A percentile compares a stretch with the other conserved stretches of the same genome.
These are phyloP conservation scores for Arthrobotrys entomopaga DNA, from an alignment of 2,329 filamentous ascomycete species.

Conservation along the genomic window DNA sequence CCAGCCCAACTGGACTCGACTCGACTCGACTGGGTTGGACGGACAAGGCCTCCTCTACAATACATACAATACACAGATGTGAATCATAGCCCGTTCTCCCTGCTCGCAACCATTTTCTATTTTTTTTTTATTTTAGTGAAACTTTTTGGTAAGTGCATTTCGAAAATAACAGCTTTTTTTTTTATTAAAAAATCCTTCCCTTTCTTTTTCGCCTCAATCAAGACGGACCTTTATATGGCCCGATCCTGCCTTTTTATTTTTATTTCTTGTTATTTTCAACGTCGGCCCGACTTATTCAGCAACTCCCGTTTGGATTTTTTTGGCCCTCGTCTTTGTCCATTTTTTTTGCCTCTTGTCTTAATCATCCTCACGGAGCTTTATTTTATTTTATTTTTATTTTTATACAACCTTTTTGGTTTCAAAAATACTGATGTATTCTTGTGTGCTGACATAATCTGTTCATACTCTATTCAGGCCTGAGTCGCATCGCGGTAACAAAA, in stretches of 20 bases:
- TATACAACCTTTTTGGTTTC: conserved; percentile 6
- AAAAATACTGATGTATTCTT: conserved; percentile 28
- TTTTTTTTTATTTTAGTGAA: conserved; percentile 22
- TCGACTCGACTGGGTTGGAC: too few relatives aligned
- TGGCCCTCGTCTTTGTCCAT: conserved; percentile 1
- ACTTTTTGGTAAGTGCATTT: conserved; percentile 25
- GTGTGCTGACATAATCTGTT: conserved; percentile 54
- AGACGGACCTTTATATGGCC: conserved; percentile 44
- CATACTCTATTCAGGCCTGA: conserved; percentile 35
- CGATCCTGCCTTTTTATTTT: conserved; percentile 6
- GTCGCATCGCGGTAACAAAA: conserved; percentile 21
- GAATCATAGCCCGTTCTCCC: conserved; percentile 49
- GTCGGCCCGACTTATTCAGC: conserved; percentile 45
- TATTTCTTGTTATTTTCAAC: conserved; percentile 5
- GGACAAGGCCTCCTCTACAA: conserved; percentile 7
- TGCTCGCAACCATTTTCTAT: conserved; percentile 15
- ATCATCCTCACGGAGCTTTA: conserved; percentile 18
- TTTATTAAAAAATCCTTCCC: conserved; percentile 39
- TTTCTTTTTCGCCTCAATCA: conserved; percentile 27
- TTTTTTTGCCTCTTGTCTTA: background rate
- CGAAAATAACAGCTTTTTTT: conserved; percentile 9
- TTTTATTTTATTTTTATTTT: too few relatives aligned
- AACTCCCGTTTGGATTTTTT: conserved; percentile 22
- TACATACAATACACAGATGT: conserved; percentile 36
- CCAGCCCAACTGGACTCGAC: too few relatives aligned